phyloP scores from a whole-genome alignment of 2,329 filamentous ascomycete species.

The Exophiala phaeomuriformis region DNA sequence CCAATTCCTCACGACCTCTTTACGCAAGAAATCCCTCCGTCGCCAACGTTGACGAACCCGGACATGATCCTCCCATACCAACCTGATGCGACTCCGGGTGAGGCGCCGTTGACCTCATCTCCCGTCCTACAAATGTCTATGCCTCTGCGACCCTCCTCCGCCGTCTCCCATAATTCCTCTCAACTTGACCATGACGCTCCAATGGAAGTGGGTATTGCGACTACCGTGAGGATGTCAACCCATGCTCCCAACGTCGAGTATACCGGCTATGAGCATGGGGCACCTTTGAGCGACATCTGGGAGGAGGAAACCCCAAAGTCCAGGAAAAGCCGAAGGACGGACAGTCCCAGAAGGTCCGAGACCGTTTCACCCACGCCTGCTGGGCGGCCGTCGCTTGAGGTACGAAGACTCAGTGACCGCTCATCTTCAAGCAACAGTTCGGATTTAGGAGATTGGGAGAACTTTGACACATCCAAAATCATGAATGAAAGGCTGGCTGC shows the following conservation, averaged over 20 bases:
- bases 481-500: constrained; percentile 25
- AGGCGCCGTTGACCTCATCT: constrained; percentile 14
- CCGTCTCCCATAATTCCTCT: constrained; percentile 3
- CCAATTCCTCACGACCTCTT: constrained; percentile 18
- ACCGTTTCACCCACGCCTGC: constrained; percentile 17
- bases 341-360: constrained; percentile 4
- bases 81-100: constrained; percentile 10
- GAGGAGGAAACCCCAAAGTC: constrained; percentile 35
- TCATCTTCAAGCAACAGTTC: constrained; percentile 32
- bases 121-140: constrained; percentile 13
- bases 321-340: constrained; percentile 11
- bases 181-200: constrained; percentile 11
- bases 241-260: constrained; percentile 10
- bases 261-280: constrained; percentile 32
- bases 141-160: constrained; percentile 9
- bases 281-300: constrained; percentile 41
- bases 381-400: constrained; percentile 4
- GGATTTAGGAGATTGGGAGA: constrained; percentile 28
- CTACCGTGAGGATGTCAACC: constrained; percentile 19
- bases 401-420: constrained; percentile 48
- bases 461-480: constrained; percentile 25
- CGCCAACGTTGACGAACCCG: constrained; percentile 83
- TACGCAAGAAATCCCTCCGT: constrained; percentile 47
- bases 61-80: constrained; percentile 76
- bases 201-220: constrained; percentile 20